Conservation (phyloP, 306 rosid genomes). For the Cucumis cinereus region DNA sequence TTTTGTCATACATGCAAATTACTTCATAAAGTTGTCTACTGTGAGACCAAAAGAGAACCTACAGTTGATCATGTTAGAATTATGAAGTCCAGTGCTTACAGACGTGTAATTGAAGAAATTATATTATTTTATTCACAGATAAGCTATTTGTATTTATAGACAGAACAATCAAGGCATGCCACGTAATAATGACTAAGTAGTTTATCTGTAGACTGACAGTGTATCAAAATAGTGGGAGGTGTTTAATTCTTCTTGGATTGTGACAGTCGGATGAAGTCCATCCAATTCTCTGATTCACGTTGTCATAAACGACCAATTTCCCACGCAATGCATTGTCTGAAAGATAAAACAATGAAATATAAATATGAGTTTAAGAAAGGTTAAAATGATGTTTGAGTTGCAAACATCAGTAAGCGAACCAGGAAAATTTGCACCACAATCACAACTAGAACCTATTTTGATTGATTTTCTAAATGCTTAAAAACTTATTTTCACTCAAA, state of each 20-base stretch:
- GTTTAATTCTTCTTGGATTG: slow-evolving; percentile 31
- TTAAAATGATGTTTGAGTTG: neutral
- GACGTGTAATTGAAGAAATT: neutral
- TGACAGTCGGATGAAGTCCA: slow-evolving; percentile 41
- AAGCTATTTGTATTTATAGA: neutral
- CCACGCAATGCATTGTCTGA: slow-evolving; percentile 71
- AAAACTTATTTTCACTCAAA: too few species aligned
- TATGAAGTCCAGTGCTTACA: neutral
- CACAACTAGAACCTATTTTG: too few species aligned
- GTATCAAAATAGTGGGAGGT: slow-evolving; percentile 14
- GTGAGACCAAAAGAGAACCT: neutral
- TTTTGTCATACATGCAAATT: neutral
- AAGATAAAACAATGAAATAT: neutral
- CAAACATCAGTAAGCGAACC: neutral
- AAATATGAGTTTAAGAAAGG: neutral
- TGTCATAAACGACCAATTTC: slow-evolving; percentile 57
- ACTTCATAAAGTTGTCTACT: neutral
- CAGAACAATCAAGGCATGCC: neutral
- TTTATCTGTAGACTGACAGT: neutral
- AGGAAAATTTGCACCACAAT: neutral
- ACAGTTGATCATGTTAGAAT: neutral
- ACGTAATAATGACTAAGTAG: neutral
- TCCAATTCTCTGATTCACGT: slow-evolving; percentile 59
- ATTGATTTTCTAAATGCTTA: neutral
- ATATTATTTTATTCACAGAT: neutral